phyloP scores from a whole-genome alignment of 345 rosid genomes.

The Gossypium sturtianum region DNA sequence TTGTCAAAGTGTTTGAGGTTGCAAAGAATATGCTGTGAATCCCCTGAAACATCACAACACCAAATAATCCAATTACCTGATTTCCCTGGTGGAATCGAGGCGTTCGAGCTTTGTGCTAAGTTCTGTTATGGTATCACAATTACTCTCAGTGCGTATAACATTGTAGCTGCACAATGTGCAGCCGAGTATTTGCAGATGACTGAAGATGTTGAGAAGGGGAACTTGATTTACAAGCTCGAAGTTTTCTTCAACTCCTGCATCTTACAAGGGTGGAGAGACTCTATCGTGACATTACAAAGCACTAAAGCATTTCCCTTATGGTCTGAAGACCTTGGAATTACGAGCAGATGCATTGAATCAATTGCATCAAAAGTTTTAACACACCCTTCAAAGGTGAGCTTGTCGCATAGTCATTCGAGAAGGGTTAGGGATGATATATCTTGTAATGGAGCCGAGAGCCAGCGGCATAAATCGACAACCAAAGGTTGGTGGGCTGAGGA shows the following conservation, averaged over 20 bases:
- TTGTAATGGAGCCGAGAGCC: slow-evolving; percentile 61
- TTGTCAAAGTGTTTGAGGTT: slow-evolving; percentile 79
- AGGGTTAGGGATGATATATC: slow-evolving; percentile 67
- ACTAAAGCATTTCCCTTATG: slow-evolving; percentile 66
- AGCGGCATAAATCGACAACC: slow-evolving; percentile 33
- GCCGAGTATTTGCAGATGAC: slow-evolving; percentile 93
- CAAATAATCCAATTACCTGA: slow-evolving; percentile 69
- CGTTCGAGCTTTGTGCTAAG: slow-evolving; percentile 91
- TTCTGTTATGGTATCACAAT: slow-evolving; percentile 94
- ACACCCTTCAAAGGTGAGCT: slow-evolving; percentile 68
- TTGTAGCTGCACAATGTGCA: slow-evolving; percentile 79
- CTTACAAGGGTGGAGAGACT: slow-evolving; percentile 88
- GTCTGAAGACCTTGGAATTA: slow-evolving; percentile 86
- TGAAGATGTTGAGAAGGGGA: slow-evolving; percentile 96
- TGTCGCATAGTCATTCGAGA: slow-evolving; percentile 82
- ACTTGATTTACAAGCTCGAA: slow-evolving; percentile 81
- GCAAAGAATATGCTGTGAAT: slow-evolving; percentile 70
- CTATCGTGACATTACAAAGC: slow-evolving; percentile 74
- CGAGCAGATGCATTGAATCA: slow-evolving; percentile 79
- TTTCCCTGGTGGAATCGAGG: slow-evolving; percentile 85
- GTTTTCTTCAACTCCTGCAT: slow-evolving; percentile 85
- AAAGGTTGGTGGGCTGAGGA: slow-evolving; percentile 99
- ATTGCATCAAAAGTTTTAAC: slow-evolving; percentile 62
- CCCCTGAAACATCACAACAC: slow-evolving; percentile 58
- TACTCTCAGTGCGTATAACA: slow-evolving; percentile 87